Evolutionary conservation across 192 early-diverging fungal species (phyloP), one percentile per base, ranked within the genome.

Genomic region (Podila epicladia): DNA sequence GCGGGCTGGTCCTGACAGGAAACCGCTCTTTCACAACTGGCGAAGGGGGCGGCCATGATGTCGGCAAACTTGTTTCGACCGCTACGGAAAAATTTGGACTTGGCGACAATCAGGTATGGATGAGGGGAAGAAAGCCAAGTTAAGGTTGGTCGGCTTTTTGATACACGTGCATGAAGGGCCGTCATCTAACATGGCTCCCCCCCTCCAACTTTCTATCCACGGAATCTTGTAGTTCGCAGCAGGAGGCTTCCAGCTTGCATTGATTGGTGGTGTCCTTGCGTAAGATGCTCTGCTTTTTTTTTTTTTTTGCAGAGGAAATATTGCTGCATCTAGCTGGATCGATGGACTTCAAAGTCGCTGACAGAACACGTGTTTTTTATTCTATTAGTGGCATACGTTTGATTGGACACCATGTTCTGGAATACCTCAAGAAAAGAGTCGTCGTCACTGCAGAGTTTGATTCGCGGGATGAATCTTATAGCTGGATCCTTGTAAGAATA

Each of bases 381-480:
- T 28, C 12, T 35, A 7, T 82, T 24, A 84, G 84, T 9, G 84
- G 75, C 5, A 45, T 71, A 13, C 57, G 75, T 26, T 64, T 82
- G 5, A 76, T 89, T 28, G 84, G 86, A 35, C 75, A 72, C 0
- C 80, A 83, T 33, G 73, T 82, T 2, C 28, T 88, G 17, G 88
- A 86, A 26, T 89, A 77, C 61, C n/a, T 85, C 4, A 87, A 85
- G 31, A 87, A 84, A 24, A 57, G 69, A 20, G 66, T 84, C 2
- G 65, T 85, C 7, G 87, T 88, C 38, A 83, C 85, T 2, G 86
- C 86, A 8, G 84, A 88, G 45, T 89, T 89, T 49, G 88, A 89
- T 72, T 85, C 85, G 31, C 50, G 85, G 24, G 88, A 89, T 57
- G 88, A 89, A 65, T 86, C 86, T 0, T 89, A 88, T 64, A 88